Base-by-base conservation (phyloP, 1,284 basidiomycete species). In the Flammula alnicola region DNA sequence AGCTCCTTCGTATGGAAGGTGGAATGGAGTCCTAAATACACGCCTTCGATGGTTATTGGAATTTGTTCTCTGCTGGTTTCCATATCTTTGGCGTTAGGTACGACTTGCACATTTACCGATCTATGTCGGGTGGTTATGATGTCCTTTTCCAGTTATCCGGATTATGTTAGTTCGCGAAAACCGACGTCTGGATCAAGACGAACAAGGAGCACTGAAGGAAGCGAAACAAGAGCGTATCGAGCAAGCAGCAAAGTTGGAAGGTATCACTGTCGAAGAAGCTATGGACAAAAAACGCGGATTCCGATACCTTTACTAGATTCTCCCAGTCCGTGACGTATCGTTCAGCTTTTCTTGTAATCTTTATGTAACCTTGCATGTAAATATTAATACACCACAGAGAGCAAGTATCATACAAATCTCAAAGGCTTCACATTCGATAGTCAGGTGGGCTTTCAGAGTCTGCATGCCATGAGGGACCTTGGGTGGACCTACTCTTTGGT, bases 1-100 rank as follows among this genome's bases (percentile, higher is more conserved):
- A 78, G 77, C 3, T 77, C 78, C 1, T 81, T 75, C 56, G 71
- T 72, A 1, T 81, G 79, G 78, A 76, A 75, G 52, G 58, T 73
- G 0, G 58, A 57, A 14, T 81, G 78, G 77, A 67, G 74, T 7
- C 78, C 78, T 1, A 41, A 64, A 22, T 81, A 81, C 55, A 76
- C 73, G 30, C 75, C 68, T 27, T 77, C 77, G 0, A 74, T 80
- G 74, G 62, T 66, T n/a, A 75, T 81, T 42, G 73, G 72, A 2
- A 59, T 81, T 3, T 65, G 64, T 36, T 55, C 64, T 4, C 59
- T 81, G 4, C 67, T 61, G 16, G 50, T 78, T 3, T 59, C 68
- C 44, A 67, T 63, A 3, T 23, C 65, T 8, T 51, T 77, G 6
- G 62, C 72, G 26, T 53, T 71, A 1, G 56, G 78, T 79, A 60